Evolutionary conservation across 768 basidiomycete species (phyloP), one percentile per base, ranked within the genome.

Genomic region (Termitomyces sp.): DNA sequence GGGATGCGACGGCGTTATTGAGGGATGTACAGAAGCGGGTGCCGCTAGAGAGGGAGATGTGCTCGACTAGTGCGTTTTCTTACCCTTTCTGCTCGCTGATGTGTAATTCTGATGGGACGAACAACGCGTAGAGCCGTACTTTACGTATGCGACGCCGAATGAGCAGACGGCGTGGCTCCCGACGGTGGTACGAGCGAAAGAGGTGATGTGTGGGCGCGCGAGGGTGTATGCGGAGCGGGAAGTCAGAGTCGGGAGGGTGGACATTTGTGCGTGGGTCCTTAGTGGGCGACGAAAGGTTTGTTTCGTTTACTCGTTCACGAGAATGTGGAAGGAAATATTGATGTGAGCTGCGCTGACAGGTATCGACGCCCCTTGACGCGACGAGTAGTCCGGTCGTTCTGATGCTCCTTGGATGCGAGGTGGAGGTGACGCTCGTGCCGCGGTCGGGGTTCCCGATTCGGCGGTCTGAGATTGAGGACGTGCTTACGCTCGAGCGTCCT

Each of bases 191-290:
- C 55, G 55, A 1, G 73, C 70, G 0, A 71, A 66, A 54, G 68
- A 71, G 0, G 63, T 72, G 45, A 67, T 83, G 36, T 55, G 68
- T 48, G 61, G 67, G 46, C 65, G 72, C 41, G 72, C 69, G 6
- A 60, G 63, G 30, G 60, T 58, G 33, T 81, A 78, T 50, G 79
- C 69, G 3, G 75, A 75, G 58, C 55, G 65, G 0, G 66, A 65
- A 41, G 61, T 76, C 50, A 61, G 63, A 7, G 70, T 83, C 24
- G 66, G 69, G n/a, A 64, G 65, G 48, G 49, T 83, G 22, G 65
- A 64, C 34, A 57, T 78, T 15, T 59, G 74, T 33, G 81, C 76
- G 5, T 84, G 81, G 80, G 70, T 73, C 27, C 69, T 71, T 12
- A 9, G 54, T 22, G 66, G 66, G 37, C 54, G 24, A 27, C 58